Evolutionary conservation across 768 basidiomycete species (phyloP).

Genomic region (Atractiella rhizophila): DNA sequence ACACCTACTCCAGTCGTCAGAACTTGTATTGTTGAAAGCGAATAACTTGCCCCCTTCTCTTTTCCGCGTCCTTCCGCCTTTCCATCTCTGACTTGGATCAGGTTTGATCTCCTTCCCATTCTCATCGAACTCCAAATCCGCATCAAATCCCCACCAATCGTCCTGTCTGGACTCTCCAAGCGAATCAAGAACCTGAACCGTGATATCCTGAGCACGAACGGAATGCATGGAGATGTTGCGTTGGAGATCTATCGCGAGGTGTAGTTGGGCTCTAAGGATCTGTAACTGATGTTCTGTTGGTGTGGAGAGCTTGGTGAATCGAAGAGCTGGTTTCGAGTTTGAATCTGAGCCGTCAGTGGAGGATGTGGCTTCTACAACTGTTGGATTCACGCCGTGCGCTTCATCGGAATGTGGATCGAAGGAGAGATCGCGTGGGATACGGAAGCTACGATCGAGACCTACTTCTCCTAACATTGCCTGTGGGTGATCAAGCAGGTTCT

Average conservation of each 20-base stretch:
- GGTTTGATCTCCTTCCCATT: too few species aligned
- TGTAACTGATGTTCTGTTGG: conserved; percentile 55
- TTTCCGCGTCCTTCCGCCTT: conserved; percentile 30
- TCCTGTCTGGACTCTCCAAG: too few species aligned
- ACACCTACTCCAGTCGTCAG: too few species aligned
- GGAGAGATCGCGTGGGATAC: conserved; percentile 37
- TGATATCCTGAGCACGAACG: conserved; percentile 47
- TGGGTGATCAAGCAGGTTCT: conserved; percentile 34
- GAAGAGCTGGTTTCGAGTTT: too few species aligned
- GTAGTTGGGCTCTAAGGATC: conserved; percentile 59
- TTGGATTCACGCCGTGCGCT: too few species aligned
- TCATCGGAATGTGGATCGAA: conserved; percentile 19
- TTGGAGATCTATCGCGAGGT: conserved; percentile 50
- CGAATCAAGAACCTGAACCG: conserved; percentile 36
- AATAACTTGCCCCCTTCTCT: conserved; percentile 33
- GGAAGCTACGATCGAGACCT: conserved; percentile 58
- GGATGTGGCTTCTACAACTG: too few species aligned
- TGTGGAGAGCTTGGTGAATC: conserved; percentile 53
- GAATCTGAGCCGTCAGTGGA: too few species aligned
- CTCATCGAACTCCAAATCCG: too few species aligned
- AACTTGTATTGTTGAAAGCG: too few species aligned
- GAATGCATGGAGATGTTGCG: conserved; percentile 69
- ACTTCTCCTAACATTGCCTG: conserved; percentile 75
- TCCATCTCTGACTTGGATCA: too few species aligned
- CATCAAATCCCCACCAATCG: too few species aligned